Evolutionary conservation across 306 rosid species (phyloP).

Genomic region (Notholithocarpus densiflorus): DNA sequence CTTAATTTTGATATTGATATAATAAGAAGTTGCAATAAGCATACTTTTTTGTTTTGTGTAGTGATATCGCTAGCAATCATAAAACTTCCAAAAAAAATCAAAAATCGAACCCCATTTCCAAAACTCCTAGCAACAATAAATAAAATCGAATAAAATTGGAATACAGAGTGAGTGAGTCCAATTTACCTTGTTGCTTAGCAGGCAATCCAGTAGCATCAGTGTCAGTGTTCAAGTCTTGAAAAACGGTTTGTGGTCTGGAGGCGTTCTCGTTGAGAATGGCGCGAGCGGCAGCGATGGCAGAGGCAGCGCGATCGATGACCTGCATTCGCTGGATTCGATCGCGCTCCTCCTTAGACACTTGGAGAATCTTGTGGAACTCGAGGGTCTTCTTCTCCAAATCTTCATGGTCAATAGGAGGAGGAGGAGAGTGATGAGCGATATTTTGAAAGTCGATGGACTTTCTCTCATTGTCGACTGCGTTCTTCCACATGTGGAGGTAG

Average conservation of each 20-base stretch:
- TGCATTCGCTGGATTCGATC: slow-evolving; percentile 77
- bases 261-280: slow-evolving; percentile 37
- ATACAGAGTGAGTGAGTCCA: neutral
- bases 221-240: neutral
- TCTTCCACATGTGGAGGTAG: slow-evolving; percentile 88
- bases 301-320: slow-evolving; percentile 87
- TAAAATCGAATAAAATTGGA: neutral
- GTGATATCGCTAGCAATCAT: neutral
- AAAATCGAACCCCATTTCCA: neutral
- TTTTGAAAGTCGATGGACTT: slow-evolving; percentile 47
- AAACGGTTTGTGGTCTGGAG: slow-evolving; percentile 1
- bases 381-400: slow-evolving; percentile 57
- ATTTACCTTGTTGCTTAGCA: slow-evolving; percentile 36
- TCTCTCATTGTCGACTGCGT: slow-evolving; percentile 59
- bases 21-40: too few species aligned
- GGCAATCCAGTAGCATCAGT: neutral
- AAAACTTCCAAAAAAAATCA: neutral
- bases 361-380: slow-evolving; percentile 73
- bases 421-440: slow-evolving; percentile 27
- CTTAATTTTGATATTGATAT: too few species aligned
- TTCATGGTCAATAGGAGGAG: slow-evolving; percentile 2
- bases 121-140: slow-evolving; percentile 18
- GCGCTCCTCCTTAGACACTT: slow-evolving; percentile 70
- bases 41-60: too few species aligned
- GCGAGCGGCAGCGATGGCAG: slow-evolving; percentile 82